A percentile compares a stretch with the other conserved stretches of the same genome.
phyloP scores from a whole-genome alignment of 305 asterid species.

The Fraxinus velutina region DNA sequence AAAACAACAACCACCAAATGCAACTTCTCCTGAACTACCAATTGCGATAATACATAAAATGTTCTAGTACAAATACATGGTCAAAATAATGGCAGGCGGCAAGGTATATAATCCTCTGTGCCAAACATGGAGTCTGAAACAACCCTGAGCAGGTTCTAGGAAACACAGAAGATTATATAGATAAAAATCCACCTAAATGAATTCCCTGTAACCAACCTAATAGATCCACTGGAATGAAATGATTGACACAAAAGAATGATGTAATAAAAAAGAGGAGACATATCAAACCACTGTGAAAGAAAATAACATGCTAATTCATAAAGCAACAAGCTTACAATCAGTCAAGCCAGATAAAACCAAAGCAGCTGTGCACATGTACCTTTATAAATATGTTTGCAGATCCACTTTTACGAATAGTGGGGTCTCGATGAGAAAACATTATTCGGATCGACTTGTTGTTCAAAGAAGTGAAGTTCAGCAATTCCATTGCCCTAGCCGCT shows the following conservation, averaged over 20 bases:
- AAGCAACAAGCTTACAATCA: neutral
- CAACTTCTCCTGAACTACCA: neutral
- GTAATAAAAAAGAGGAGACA: neutral
- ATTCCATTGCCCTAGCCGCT: constrained; percentile 43
- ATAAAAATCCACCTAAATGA: neutral
- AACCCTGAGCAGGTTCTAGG: neutral
- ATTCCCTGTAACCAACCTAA: neutral
- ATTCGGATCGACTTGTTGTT: constrained; percentile 38
- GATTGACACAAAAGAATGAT: neutral
- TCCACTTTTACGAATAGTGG: constrained; percentile 40
- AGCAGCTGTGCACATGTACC: constrained; percentile 22
- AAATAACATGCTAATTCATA: neutral
- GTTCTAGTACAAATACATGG: neutral
- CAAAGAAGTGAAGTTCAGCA: constrained; percentile 36
- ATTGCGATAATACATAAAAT: neutral
- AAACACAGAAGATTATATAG: neutral
- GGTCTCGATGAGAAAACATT: constrained; percentile 45
- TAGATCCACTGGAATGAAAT: neutral
- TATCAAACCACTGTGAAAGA: neutral
- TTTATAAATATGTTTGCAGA: constrained; percentile 40
- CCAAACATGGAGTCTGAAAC: neutral
- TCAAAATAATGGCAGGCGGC: neutral
- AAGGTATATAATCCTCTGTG: neutral
- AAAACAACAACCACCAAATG: neutral
- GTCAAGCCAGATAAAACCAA: neutral